phyloP scores from a whole-genome alignment of 1,284 basidiomycete species.

The Trametes polyzona region DNA sequence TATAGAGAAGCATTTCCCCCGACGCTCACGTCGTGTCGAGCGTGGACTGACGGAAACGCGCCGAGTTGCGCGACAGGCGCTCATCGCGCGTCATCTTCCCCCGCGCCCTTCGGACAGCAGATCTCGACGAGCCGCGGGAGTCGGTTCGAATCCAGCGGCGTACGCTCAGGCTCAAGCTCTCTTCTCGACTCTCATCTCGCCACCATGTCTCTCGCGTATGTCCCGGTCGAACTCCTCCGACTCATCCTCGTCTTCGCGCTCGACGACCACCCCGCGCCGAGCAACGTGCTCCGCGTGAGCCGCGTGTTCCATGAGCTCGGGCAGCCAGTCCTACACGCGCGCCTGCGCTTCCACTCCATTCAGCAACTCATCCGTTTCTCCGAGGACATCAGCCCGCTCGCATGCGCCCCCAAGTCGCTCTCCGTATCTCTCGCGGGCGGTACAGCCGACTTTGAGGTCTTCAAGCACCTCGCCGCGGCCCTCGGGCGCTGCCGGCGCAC shows the following conservation, averaged over 20 bases:
- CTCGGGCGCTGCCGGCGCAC: constrained; percentile 27
- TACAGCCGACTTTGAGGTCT: constrained; percentile 36
- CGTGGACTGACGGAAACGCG: neutral
- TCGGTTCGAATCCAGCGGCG: too few species aligned
- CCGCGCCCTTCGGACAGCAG: neutral
- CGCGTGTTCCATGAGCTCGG: constrained; percentile 31
- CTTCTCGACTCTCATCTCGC: neutral
- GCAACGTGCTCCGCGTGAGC: constrained; percentile 34
- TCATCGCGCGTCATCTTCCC: neutral
- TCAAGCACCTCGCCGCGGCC: constrained; percentile 33
- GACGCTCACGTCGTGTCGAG: too few species aligned
- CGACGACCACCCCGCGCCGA: constrained; percentile 23
- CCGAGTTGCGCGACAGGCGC: neutral
- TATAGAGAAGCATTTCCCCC: too few species aligned
- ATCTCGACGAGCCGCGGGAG: neutral
- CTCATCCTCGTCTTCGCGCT: constrained; percentile 34
- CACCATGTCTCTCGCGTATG: constrained; percentile 6
- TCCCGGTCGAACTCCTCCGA: constrained; percentile 32
- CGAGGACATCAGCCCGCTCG: constrained; percentile 21
- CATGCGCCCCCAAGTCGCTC: constrained; percentile 32
- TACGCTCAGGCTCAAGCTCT: neutral
- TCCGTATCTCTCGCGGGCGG: constrained; percentile 37
- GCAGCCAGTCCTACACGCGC: constrained; percentile 34
- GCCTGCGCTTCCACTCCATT: constrained; percentile 37
- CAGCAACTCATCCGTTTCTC: constrained; percentile 37